Evolutionary conservation across 176 grass and related monocot genomes (phyloP).

Genomic region (Oryza longistaminata): DNA sequence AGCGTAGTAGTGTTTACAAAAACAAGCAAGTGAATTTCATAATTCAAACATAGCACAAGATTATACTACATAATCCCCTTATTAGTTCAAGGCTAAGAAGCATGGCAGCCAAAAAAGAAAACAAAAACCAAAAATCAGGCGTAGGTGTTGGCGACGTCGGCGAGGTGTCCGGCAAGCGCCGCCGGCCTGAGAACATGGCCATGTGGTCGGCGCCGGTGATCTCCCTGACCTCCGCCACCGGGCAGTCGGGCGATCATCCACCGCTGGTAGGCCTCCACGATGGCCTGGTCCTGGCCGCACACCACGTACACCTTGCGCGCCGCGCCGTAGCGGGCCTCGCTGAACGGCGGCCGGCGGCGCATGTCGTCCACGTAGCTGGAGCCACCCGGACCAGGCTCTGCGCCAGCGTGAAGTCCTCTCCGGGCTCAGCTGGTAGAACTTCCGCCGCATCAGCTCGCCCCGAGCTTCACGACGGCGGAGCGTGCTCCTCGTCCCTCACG

Average conservation of each 20-base stretch:
- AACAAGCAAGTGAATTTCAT: too few relatives aligned
- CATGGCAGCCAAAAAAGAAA: too few relatives aligned
- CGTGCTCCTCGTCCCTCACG: background rate
- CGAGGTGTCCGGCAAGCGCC: constrained; percentile 37
- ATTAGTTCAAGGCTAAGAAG: too few relatives aligned
- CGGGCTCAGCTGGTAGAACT: constrained; percentile 54
- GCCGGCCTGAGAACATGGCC: constrained; percentile 66
- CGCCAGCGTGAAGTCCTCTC: constrained; percentile 64
- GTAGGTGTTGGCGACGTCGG: constrained; percentile 49
- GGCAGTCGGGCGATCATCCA: constrained; percentile 46
- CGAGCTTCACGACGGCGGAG: constrained; percentile 39
- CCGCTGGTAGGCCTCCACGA: constrained; percentile 35
- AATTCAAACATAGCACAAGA: too few relatives aligned
- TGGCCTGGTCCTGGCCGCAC: constrained; percentile 44
- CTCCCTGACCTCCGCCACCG: constrained; percentile 47
- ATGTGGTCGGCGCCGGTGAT: constrained; percentile 63
- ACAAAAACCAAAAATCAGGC: background rate
- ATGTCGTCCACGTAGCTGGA: constrained; percentile 55
- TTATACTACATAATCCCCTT: too few relatives aligned
- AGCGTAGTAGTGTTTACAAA: too few relatives aligned
- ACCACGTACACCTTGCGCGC: constrained; percentile 54
- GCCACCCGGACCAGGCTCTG: constrained; percentile 45
- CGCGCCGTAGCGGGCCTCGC: constrained; percentile 44
- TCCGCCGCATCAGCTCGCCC: constrained; percentile 41
- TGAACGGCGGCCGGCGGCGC: constrained; percentile 43